Evolutionary conservation across 78 protist species (phyloP), one percentile per base, ranked within the genome.

Genomic region (Dictyostelium purpureum): DNA sequence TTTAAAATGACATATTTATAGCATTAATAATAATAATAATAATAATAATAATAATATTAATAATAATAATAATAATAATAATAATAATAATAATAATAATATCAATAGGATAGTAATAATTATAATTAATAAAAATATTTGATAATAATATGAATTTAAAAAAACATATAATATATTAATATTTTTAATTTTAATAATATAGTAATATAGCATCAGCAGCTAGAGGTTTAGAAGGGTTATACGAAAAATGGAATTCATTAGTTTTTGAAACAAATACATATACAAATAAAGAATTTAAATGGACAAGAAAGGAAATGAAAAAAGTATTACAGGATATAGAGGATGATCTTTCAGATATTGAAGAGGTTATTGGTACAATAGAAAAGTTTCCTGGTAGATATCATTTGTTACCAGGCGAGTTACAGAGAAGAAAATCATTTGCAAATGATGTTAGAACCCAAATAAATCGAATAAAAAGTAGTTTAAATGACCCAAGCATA

Each of bases 221-320:
- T 33, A 59, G 52, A 47, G 80, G 80, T 56, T 28, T 85, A 45
- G 16, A 18, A 43, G 59, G 40, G 11, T 52, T 65, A 47, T 82
- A 85, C 73, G 47, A 52, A 59, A 70, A 63, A 73, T 85, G 92
- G 92, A 70, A 47, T 59, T n/a, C 16, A 47, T 43, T 85, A 35
- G 31, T 85, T 59, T 33, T 47, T 31, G 33, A 66, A 19, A 70
- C 80, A 52, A 85, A 85, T 73, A 85, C 92, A 43, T 70, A 57
- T 52, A 85, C 66, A 42, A 73, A 73, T 73, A 77, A 85, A 61
- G 92, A 85, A 37, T 85, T 73, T 73, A 85, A 57, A 85, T 85
- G 92, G 92, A 18, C 43, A n/a, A 37, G n/a, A 21, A 70, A 73
- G 18, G 92, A 85, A 45, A 43, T 85, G 21, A 85, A 49, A 66